Evolutionary conservation across 495 filamentous ascomycete genomes (phyloP), one percentile per base, ranked within the genome.

Genomic region (Daldinia childiae): DNA sequence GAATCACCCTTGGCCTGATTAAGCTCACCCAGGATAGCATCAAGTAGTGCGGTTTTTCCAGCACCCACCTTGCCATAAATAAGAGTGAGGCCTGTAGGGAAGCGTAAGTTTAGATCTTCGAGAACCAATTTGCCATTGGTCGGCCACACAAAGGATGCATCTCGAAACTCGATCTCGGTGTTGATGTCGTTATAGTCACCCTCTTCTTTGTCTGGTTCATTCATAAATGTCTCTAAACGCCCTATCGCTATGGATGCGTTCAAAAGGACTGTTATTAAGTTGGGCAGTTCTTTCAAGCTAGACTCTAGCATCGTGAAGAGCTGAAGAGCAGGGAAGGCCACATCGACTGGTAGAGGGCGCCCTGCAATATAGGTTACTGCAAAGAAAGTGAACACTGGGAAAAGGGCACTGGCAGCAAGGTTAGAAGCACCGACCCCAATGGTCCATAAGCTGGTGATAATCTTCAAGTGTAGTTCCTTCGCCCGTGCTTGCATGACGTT

Each of bases 141-240:
- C 3, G 93, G 92, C 92, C 92, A 96, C 1, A 88, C 86, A 76
- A 94, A 94, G 0, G 88, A 90, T 26, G 90, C 92, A 29, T 84
- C 82, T 12, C 85, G 77, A 48, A 95, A 76, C 39, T 81, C 75
- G 24, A 93, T 76, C 68, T 79, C 63, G 71, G 69, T 51, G 66
- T 71, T 17, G 68, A 61, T 48, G 9, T 71, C 58, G 27, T 59
- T 62, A 55, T 58, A 76, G 4, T 55, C 30, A 6, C 65, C 68
- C 45, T 81, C 80, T 32, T 78, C 76, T 76, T 92, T 94, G 76
- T 96, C 87, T 1, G 92, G 92, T 78, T 96, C 93, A 3, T 81
- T 76, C 92, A 96, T 94, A 79, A 94, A 96, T 19, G 86, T 85
- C 71, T 95, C 91, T 52, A 96, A 90, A 68, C 93, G 87, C n/a